Evolutionary conservation across 75 land plant genomes (phyloP), one percentile per base, ranked within the genome.

Genomic region (Adiantum capillusveneris): DNA sequence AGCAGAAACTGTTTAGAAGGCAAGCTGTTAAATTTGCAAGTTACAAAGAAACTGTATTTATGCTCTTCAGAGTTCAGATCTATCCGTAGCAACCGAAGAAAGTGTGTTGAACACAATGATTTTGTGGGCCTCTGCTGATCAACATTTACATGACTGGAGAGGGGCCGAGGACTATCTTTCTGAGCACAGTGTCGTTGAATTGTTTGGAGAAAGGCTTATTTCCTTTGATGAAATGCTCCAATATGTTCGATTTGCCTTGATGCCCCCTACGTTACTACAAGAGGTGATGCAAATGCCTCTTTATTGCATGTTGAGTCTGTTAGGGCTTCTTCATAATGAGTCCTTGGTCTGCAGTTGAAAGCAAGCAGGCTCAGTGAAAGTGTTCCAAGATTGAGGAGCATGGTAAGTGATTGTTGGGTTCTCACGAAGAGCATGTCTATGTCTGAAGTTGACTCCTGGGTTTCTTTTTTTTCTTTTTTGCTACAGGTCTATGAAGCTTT

Each of bases 61-160:
- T 34, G 37, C 9, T 34, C 7, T 34, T 5, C 98, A 94, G 98
- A 87, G 84, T 70, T 81, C 85, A 57, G 81, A 81, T 60, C 62
- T 94, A 58, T 77, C 75, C 18, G 98, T 94, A 22, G 84, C 85
- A 37, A 90, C 96, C 25, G 98, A 94, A 67, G 98, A 94, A 66
- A 74, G 72, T 62, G 88, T 94, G 37, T 65, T 94, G 36, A 79
- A 94, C 79, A 90, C 91, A 56, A 74, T 89, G 25, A 53, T 94
- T 37, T 26, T 77, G 34, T 94, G 96, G 96, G 75, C 83, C 59
- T 65, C 75, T 61, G 65, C 78, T 67, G 77, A 66, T 19, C 60
- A 69, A 58, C 79, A 76, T 30, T 41, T 75, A 21, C 53, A 42
- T 66, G 82, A 84, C 26, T 94, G 98, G 98, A 83, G 82, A 29